These are phyloP conservation scores for Cutaneotrichosporon cutaneum DNA, from an alignment of 1,284 basidiomycete genomes.

Conservation along the genomic window DNA sequence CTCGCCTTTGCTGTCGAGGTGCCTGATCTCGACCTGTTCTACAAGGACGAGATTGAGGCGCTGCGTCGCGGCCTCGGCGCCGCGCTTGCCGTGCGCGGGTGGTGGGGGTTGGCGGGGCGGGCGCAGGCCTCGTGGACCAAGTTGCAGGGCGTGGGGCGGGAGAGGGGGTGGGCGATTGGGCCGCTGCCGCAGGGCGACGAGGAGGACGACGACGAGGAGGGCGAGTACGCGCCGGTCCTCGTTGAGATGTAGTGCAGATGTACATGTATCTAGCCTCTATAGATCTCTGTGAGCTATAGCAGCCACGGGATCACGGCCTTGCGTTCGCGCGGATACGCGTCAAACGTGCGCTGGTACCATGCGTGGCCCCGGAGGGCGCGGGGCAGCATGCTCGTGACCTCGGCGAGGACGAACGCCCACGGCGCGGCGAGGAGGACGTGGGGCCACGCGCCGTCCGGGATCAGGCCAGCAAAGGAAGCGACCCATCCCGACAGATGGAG, in stretches of 20 bases:
- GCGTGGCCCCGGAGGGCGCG: slow-evolving; percentile 72
- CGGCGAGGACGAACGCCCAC: slow-evolving; percentile 71
- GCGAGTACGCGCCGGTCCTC: slow-evolving; percentile 51
- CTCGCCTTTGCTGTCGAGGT: slow-evolving; percentile 52
- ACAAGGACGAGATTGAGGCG: slow-evolving; percentile 42
- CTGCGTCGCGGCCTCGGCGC: slow-evolving; percentile 35
- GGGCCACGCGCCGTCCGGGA: slow-evolving; percentile 26
- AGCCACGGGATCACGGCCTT: slow-evolving; percentile 62
- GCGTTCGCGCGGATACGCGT: slow-evolving; percentile 64
- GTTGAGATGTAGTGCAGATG: slow-evolving; percentile 37
- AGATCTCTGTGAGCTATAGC: not conserved
- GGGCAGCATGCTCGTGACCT: slow-evolving; percentile 72
- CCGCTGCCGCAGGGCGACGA: slow-evolving; percentile 26
- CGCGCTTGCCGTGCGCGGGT: slow-evolving; percentile 15
- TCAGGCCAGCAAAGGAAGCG: not conserved
- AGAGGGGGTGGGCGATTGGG: slow-evolving; percentile 41
- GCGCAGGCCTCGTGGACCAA: slow-evolving; percentile 16
- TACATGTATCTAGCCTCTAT: not conserved
- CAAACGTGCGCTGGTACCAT: slow-evolving; percentile 76
- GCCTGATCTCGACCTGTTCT: slow-evolving; percentile 52
- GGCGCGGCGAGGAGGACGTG: slow-evolving; percentile 59
- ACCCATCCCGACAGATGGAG: not conserved
- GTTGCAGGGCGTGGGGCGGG: slow-evolving; percentile 20
- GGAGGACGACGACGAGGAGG: slow-evolving; percentile 46
- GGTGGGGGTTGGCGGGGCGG: slow-evolving; percentile 15